Evolutionary conservation across 805 yeast species (phyloP).

Genomic region (Tetrapisispora nanseiensis): DNA sequence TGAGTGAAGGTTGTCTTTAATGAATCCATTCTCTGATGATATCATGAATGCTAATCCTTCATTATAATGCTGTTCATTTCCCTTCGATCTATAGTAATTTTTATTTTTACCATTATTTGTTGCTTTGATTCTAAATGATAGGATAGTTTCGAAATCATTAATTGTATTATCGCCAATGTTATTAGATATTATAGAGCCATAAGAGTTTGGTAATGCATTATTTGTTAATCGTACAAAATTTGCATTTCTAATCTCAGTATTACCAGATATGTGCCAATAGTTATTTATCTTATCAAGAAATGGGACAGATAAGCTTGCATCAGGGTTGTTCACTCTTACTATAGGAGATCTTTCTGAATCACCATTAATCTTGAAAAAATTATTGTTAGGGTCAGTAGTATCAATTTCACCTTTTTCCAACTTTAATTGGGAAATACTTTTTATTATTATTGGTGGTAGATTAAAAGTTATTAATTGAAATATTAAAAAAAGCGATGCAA

Average conservation of each 20-base stretch:
- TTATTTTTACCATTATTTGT: constrained; percentile 1
- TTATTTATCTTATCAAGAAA: constrained; percentile 23
- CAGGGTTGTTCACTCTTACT: constrained; percentile 12
- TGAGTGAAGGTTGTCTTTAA: constrained; percentile 16
- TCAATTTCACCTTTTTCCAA: neutral
- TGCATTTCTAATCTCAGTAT: constrained; percentile 22
- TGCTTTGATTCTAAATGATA: constrained; percentile 11
- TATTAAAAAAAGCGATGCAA: neutral
- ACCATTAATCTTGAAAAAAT: neutral
- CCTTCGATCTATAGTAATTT: neutral
- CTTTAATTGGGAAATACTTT: neutral
- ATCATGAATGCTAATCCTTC: constrained; percentile 24
- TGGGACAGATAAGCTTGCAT: constrained; percentile 23
- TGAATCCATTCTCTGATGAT: constrained; percentile 23
- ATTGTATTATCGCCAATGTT: constrained; percentile 28
- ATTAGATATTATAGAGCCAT: constrained; percentile 24
- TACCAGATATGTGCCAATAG: constrained; percentile 24
- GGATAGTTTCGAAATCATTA: constrained; percentile 23
- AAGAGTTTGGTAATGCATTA: constrained; percentile 9
- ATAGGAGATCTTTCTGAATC: constrained; percentile 4
- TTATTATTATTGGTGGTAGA: neutral
- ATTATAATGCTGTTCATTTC: constrained; percentile 7
- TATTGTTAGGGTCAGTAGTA: neutral
- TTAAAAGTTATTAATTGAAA: constrained; percentile 2
- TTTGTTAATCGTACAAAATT: constrained; percentile 18